A percentile compares a stretch with the other conserved stretches of the same genome.
Evolutionary conservation across 2,329 filamentous ascomycete genomes (phyloP).

Genomic region (Paecilomyces sp.): DNA sequence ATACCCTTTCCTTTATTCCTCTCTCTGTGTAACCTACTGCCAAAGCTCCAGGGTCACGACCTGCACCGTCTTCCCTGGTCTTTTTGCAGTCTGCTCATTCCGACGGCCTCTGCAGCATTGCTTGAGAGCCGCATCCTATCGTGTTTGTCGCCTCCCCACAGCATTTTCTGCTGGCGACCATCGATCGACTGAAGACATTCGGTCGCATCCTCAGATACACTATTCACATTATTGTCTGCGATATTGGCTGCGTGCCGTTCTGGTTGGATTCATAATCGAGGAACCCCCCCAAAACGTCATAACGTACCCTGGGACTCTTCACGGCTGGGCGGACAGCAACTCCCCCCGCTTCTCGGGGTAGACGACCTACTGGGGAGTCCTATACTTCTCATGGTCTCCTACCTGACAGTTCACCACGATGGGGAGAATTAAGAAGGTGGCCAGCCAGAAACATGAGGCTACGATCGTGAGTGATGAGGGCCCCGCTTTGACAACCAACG

Average conservation of each 20-base stretch:
- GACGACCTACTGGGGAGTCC: constrained; percentile 18
- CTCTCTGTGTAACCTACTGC: constrained; percentile 6
- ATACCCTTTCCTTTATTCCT: constrained; percentile 1
- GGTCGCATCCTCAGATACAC: constrained; percentile 1
- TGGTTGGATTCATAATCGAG: constrained; percentile 13
- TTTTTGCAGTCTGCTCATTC: constrained; percentile 12
- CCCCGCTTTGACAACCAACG: constrained; percentile 6
- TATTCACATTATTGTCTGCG: neutral
- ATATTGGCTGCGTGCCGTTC: neutral
- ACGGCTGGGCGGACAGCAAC: constrained; percentile 18
- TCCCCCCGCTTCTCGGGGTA: constrained; percentile 19
- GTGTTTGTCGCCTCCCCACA: neutral
- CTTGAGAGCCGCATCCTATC: constrained; percentile 13
- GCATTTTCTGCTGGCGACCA: constrained; percentile 9
- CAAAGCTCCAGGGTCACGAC: constrained; percentile 26
- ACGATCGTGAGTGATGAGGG: constrained; percentile 37
- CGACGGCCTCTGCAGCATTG: constrained; percentile 11
- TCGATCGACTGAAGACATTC: constrained; percentile 10
- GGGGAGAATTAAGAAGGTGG: constrained; percentile 49
- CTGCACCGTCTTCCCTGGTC: constrained; percentile 36
- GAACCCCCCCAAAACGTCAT: constrained; percentile 30
- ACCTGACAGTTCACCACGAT: constrained; percentile 29
- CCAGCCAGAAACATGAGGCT: constrained; percentile 45
- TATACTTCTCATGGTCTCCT: constrained; percentile 34
- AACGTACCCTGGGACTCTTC: constrained; percentile 21